Percentiles rank a stretch among this genome's conserved stretches.
Evolutionary conservation across 805 yeast genomes (phyloP).

Genomic region (Wickerhamiella parazyma): DNA sequence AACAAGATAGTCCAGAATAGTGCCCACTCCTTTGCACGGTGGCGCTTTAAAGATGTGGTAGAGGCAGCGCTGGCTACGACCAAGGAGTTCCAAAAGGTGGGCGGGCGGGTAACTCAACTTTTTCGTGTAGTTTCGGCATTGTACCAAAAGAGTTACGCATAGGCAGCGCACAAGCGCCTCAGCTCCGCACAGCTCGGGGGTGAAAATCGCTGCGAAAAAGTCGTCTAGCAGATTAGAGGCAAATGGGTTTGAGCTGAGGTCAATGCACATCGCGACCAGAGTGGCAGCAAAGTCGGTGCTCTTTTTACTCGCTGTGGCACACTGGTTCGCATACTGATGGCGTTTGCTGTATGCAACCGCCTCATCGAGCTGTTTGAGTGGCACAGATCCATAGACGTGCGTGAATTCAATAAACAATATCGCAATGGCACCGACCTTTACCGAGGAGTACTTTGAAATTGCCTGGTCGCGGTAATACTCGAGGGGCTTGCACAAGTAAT

Average conservation of each 20-base stretch:
- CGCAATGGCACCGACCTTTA: neutral
- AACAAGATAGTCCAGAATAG: constrained; percentile 5
- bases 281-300: neutral
- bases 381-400: constrained; percentile 4
- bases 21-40: neutral
- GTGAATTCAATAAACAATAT: neutral
- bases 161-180: constrained; percentile 8
- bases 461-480: constrained; percentile 5
- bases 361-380: constrained; percentile 3
- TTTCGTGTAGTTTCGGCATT: neutral
- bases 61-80: constrained; percentile 4
- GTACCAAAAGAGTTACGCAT: neutral
- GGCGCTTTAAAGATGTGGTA: neutral
- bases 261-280: neutral
- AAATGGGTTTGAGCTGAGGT: neutral
- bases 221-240: constrained; percentile 6
- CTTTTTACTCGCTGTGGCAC: neutral
- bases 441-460: constrained; percentile 5
- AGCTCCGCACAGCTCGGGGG: constrained; percentile 10
- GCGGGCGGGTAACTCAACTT: constrained; percentile 3
- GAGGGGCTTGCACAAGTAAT: constrained; percentile 2
- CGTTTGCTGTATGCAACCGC: constrained; percentile 6
- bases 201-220: constrained; percentile 2
- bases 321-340: neutral
- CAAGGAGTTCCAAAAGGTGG: constrained; percentile 6